Base-by-base conservation (phyloP, 176 grass and related monocot genomes). In the barley (Hordeum vulgare) region DNA sequence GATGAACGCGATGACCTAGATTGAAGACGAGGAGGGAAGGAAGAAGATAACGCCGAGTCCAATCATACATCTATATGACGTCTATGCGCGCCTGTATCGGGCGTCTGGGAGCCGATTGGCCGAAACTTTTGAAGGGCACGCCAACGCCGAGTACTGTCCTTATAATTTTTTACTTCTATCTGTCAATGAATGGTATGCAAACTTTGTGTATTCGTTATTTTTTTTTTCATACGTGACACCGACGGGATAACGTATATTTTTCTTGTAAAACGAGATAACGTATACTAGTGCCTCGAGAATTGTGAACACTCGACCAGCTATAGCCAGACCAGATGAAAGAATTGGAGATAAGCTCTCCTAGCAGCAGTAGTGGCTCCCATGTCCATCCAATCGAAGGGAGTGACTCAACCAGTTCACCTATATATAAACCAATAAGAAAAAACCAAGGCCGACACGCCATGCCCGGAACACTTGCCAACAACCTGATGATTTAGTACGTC, bases 381-480 rank as follows among this genome's bases (percentile, higher is more conserved):
- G 31, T 57, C 26, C 3, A 51, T 6, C n/a, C 53, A 56, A 56
- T n/a, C 53, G 53, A 6, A 56, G 6, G 12, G 42, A 88, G 21
- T 37, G 58, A 51, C 69, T 9, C 34, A 21, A 21, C 66, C 2
- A 8, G 9, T 31, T 15, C 86, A 84, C 53, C 75, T 27, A 70
- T 7, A 9, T n/a, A 7, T 4, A 39, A 61, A 68, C 20, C 9
- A 25, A 36, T 15, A 56, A n/a, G n/a, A 56, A 21, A 17, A 15
- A 47, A 7, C 23, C 11, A 4, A 41, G 44, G 2, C 11, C 11
- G n/a, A 70, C 36, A 17, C 28, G 68, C 4, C 80, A 88, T 60
- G 54, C 54, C 42, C 17, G 83, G 57, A 36, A 42, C 59, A 74
- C 75, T 73, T 54, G 24, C 66, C 66, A 74, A 80, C 68, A 67